Percentiles rank a stretch among this genome's conserved stretches.
phyloP scores from a whole-genome alignment of 164 flowering plant species.

The Vitis labrusca region DNA sequence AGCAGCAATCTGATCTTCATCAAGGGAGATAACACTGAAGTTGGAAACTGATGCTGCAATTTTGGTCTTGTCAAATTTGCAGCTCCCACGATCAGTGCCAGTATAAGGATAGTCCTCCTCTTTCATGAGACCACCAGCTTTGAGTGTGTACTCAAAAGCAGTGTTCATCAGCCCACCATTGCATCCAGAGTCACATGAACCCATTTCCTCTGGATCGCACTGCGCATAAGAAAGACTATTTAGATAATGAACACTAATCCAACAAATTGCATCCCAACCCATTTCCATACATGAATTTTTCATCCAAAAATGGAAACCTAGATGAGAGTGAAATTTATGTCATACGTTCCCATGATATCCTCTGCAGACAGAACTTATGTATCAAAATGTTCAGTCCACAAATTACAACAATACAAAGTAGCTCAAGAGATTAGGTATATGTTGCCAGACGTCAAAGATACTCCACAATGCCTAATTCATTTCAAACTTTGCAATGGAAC shows the following conservation, averaged over 20 bases:
- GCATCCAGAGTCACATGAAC: slow-evolving; percentile 89
- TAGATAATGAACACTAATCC: not conserved
- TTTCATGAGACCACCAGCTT: slow-evolving; percentile 90
- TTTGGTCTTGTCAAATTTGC: slow-evolving; percentile 89
- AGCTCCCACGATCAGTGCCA: slow-evolving; percentile 68
- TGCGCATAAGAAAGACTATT: slow-evolving; percentile 25
- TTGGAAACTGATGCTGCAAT: slow-evolving; percentile 81
- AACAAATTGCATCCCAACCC: no score
- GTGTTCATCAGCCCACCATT: slow-evolving; percentile 94
- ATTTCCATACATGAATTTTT: no score
- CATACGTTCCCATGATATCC: no score
- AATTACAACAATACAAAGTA: no score
- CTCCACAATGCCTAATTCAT: no score
- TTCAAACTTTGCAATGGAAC: no score
- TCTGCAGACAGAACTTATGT: no score
- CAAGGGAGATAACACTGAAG: slow-evolving; percentile 88
- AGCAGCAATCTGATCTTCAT: slow-evolving; percentile 95
- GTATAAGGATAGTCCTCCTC: slow-evolving; percentile 97
- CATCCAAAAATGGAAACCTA: no score
- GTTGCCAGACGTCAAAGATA: no score
- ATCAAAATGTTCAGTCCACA: no score
- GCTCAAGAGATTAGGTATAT: no score
- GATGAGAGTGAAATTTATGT: no score
- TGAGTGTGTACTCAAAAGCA: slow-evolving; percentile 85
- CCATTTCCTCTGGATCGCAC: slow-evolving; percentile 86